Evolutionary conservation across 306 rosid species (phyloP).

Genomic region (Arachis stenosperma): DNA sequence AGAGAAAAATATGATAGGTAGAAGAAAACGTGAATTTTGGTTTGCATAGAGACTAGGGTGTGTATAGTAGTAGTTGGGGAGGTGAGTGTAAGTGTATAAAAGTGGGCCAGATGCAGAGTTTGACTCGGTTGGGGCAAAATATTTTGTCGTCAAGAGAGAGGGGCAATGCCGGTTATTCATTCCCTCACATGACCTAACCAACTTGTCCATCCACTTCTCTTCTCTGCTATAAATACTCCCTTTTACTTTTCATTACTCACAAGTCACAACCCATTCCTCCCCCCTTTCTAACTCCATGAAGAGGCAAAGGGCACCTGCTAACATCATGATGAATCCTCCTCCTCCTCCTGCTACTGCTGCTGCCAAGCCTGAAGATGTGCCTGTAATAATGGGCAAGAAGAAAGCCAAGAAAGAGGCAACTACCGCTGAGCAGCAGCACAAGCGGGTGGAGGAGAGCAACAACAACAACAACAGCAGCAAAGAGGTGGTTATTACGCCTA

Average conservation of each 20-base stretch:
- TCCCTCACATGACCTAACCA: slow-evolving; percentile 32
- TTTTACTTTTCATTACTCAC: slow-evolving; percentile 15
- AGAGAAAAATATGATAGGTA: no score
- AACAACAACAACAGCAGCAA: slow-evolving; percentile 4
- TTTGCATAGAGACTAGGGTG: no score
- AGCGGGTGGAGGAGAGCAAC: slow-evolving; percentile 23
- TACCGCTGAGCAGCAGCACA: slow-evolving; percentile 18
- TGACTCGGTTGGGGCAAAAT: slow-evolving; percentile 33
- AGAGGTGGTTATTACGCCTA: not conserved
- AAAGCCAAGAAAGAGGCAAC: slow-evolving; percentile 43
- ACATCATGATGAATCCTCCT: not conserved
- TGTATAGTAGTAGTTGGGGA: no score
- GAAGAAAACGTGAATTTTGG: no score
- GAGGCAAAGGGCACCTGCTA: slow-evolving; percentile 54
- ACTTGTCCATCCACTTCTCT: not conserved
- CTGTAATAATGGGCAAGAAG: slow-evolving; percentile 40
- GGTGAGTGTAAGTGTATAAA: no score
- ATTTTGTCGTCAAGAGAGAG: slow-evolving; percentile 31
- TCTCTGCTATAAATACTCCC: slow-evolving; percentile 22
- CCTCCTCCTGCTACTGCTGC: not conserved
- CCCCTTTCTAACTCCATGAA: slow-evolving; percentile 40
- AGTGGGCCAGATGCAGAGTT: slow-evolving; percentile 3
- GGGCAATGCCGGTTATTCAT: slow-evolving; percentile 7
- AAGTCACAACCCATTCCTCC: not conserved
- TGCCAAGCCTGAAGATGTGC: slow-evolving; percentile 42